Conservation (phyloP, 2,329 filamentous ascomycete species). For the Xylaria sp. region DNA sequence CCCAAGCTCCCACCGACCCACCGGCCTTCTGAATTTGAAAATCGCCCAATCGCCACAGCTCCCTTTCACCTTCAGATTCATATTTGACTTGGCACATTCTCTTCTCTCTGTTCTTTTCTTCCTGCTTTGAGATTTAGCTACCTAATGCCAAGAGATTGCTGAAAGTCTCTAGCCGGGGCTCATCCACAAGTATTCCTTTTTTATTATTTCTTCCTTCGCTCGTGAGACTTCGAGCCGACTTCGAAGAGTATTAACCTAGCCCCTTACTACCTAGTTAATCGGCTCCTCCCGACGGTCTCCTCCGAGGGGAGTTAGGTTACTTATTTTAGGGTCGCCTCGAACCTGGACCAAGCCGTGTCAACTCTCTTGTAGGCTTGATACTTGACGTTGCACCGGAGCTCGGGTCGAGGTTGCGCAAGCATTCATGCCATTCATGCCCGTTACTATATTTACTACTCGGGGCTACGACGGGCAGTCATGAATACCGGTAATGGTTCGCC, state of each 20-base stretch:
- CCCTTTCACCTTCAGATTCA: conserved; percentile 10
- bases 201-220: too few relatives aligned
- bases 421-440: conserved; percentile 15
- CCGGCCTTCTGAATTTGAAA: conserved; percentile 20
- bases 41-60: conserved; percentile 13
- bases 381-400: not conserved
- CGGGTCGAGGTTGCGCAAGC: not conserved
- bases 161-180: not conserved
- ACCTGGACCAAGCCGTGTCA: conserved; percentile 4
- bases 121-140: not conserved
- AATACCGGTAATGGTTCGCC: conserved; percentile 32
- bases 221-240: not conserved
- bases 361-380: conserved; percentile 3
- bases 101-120: not conserved
- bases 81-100: conserved; percentile 1
- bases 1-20: conserved; percentile 12
- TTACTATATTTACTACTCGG: conserved; percentile 12
- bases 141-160: not conserved
- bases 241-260: not conserved
- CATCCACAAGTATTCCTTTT: not conserved
- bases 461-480: conserved; percentile 27
- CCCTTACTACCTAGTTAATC: not conserved
- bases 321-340: conserved; percentile 16
- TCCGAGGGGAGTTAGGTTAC: conserved; percentile 6
- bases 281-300: conserved; percentile 1